A percentile compares a stretch with the other conserved stretches of the same genome.
Evolutionary conservation across 768 basidiomycete species (phyloP).

Genomic region (Filobasidium floriforme): DNA sequence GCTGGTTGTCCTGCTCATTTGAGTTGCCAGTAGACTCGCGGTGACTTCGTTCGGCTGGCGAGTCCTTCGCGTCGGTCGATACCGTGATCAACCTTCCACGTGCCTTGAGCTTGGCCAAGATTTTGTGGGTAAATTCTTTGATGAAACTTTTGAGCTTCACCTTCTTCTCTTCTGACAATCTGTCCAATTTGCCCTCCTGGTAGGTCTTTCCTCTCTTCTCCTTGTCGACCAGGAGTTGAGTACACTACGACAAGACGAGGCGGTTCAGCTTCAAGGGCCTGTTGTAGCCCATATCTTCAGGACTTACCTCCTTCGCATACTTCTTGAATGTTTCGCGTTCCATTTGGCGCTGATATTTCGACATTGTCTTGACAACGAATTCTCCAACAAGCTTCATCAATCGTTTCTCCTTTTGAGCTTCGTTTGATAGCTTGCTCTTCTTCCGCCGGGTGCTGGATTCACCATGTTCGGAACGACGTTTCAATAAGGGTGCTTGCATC

Average conservation of each 20-base stretch:
- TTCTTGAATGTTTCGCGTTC: slow-evolving; percentile 78
- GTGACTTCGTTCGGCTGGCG: neutral
- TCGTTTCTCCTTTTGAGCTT: slow-evolving; percentile 59
- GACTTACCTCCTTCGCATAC: slow-evolving; percentile 80
- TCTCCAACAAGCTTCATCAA: slow-evolving; percentile 74
- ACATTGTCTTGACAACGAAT: slow-evolving; percentile 88
- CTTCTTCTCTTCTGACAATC: slow-evolving; percentile 76
- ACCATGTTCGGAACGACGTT: slow-evolving; percentile 23
- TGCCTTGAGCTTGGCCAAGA: slow-evolving; percentile 46
- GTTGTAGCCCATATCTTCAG: neutral
- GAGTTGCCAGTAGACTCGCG: neutral
- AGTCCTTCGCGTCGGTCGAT: no score
- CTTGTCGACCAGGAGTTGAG: slow-evolving; percentile 78
- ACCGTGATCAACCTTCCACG: slow-evolving; percentile 30
- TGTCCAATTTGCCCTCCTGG: slow-evolving; percentile 62
- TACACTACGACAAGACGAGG: slow-evolving; percentile 54
- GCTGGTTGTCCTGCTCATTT: neutral
- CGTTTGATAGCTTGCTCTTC: slow-evolving; percentile 18
- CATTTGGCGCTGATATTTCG: slow-evolving; percentile 69
- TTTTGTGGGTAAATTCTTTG: slow-evolving; percentile 80
- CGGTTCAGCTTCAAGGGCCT: neutral
- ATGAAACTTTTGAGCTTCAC: slow-evolving; percentile 85
- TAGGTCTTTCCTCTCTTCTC: slow-evolving; percentile 86
- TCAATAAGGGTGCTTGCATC: neutral
- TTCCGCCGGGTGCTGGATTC: slow-evolving; percentile 16